Percentiles rank a stretch among this genome's conserved stretches.
Conservation (phyloP, 371 early-diverging fungal species). For the Globomyces sp. region DNA sequence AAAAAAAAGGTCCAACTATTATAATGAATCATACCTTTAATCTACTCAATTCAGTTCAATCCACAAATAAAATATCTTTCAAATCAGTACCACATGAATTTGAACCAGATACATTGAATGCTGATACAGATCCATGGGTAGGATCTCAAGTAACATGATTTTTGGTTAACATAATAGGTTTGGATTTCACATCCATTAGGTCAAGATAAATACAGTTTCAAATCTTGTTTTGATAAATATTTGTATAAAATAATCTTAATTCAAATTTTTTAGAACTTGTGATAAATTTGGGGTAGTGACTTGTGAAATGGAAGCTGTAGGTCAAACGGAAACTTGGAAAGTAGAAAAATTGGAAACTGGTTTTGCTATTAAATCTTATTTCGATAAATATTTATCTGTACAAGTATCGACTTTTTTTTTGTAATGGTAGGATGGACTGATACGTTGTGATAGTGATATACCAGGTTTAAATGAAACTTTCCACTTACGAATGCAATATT, state of each 20-base stretch:
- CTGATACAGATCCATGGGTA: background rate
- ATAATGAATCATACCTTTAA: background rate
- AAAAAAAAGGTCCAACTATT: background rate
- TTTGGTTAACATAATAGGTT: too few relatives aligned
- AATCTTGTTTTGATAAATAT: slow-evolving; percentile 67
- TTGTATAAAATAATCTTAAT: slow-evolving; percentile 28
- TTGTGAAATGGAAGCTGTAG: slow-evolving; percentile 72
- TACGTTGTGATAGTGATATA: slow-evolving; percentile 2
- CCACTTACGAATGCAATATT: slow-evolving; percentile 5
- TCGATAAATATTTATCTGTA: slow-evolving; percentile 31
- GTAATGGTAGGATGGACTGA: slow-evolving; percentile 20
- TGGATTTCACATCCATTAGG: slow-evolving; percentile 2
- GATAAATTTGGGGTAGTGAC: slow-evolving; percentile 83
- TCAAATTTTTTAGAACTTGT: slow-evolving; percentile 29
- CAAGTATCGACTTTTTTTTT: too few relatives aligned
- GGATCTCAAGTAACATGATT: background rate
- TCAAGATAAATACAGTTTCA: slow-evolving; percentile 46
- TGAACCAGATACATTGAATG: background rate
- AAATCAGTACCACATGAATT: slow-evolving; percentile 13
- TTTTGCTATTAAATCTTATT: slow-evolving; percentile 60
- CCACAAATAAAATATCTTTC: slow-evolving; percentile 2
- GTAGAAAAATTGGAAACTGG: slow-evolving; percentile 70
- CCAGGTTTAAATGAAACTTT: background rate
- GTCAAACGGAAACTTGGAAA: slow-evolving; percentile 79
- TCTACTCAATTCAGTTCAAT: slow-evolving; percentile 8